Percentiles rank a stretch among this genome's conserved stretches.
Evolutionary conservation across 192 early-diverging fungal genomes (phyloP).

Genomic region (Backusella mclennaniae): DNA sequence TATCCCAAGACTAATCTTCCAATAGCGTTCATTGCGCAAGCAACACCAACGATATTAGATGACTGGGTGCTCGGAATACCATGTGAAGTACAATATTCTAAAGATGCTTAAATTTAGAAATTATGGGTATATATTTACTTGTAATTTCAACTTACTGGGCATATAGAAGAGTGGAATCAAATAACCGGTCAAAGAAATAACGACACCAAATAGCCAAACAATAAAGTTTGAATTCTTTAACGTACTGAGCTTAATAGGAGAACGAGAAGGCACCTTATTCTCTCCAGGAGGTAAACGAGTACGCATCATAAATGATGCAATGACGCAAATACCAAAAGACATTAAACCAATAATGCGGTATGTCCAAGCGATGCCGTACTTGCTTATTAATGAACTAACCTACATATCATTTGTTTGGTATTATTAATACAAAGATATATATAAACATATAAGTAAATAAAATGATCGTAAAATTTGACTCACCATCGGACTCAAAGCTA

Average conservation of each 20-base stretch:
- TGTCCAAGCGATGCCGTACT: slow-evolving; percentile 53
- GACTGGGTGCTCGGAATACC: slow-evolving; percentile 20
- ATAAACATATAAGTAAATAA: background rate
- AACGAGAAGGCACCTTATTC: background rate
- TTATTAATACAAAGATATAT: background rate
- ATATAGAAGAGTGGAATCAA: slow-evolving; percentile 42
- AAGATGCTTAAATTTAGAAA: background rate
- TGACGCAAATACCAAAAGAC: slow-evolving; percentile 38
- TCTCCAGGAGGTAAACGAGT: slow-evolving; percentile 18
- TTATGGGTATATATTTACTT: background rate
- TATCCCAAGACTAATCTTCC: slow-evolving; percentile 29
- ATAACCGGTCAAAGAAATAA: slow-evolving; percentile 40
- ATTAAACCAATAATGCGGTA: slow-evolving; percentile 57
- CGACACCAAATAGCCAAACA: slow-evolving; percentile 23
- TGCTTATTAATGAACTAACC: slow-evolving; percentile 42
- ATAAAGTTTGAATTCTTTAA: slow-evolving; percentile 30
- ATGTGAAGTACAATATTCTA: slow-evolving; percentile 23
- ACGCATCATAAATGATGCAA: slow-evolving; percentile 22
- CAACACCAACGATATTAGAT: slow-evolving; percentile 22
- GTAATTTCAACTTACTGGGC: slow-evolving; percentile 22
- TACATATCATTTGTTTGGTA: background rate
- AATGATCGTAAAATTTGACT: background rate
- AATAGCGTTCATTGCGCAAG: slow-evolving; percentile 29
- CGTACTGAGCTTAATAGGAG: slow-evolving; percentile 20
- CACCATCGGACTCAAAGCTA: slow-evolving; percentile 26